Conservation (phyloP, 2,329 filamentous ascomycete species). For the Chaetomium sp. region DNA sequence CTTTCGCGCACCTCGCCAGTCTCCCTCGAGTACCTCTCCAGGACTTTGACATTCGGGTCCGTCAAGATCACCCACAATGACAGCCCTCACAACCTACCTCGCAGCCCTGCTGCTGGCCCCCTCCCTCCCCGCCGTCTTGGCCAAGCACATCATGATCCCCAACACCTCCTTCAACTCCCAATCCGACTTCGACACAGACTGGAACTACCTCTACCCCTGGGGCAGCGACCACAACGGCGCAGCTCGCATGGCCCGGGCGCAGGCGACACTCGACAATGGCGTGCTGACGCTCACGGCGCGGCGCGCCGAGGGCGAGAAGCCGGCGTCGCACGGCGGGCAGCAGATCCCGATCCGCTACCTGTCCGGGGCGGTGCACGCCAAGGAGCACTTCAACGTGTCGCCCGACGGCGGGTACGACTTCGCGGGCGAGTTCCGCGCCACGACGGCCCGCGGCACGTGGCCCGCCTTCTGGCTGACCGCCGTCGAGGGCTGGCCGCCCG, state of each 20-base stretch:
- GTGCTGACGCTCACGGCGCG: conserved; percentile 52
- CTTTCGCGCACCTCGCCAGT: not conserved
- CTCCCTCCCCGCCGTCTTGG: conserved; percentile 18
- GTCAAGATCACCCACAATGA: conserved; percentile 10
- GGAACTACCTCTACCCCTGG: conserved; percentile 59
- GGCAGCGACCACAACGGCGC: conserved; percentile 60
- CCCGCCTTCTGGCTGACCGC: conserved; percentile 62
- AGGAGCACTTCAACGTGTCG: conserved; percentile 45
- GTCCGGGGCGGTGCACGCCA: conserved; percentile 48
- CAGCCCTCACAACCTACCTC: conserved; percentile 8
- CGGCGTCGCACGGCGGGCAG: conserved; percentile 43
- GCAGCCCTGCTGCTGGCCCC: conserved; percentile 24
- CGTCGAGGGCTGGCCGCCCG: conserved; percentile 58
- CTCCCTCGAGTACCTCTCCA: not conserved
- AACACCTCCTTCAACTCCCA: conserved; percentile 44
- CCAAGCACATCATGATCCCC: conserved; percentile 45
- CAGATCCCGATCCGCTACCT: conserved; percentile 55
- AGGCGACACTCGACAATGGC: conserved; percentile 47
- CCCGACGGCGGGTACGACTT: conserved; percentile 47
- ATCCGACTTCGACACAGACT: conserved; percentile 47
- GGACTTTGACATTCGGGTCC: not conserved
- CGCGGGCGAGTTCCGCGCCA: conserved; percentile 45
- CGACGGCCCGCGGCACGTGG: conserved; percentile 53
- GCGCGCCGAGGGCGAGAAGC: conserved; percentile 46
- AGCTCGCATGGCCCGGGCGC: conserved; percentile 54